Evolutionary conservation across 768 basidiomycete species (phyloP), one percentile per base, ranked within the genome.

Genomic region (Candolleomyces aberdarensis): DNA sequence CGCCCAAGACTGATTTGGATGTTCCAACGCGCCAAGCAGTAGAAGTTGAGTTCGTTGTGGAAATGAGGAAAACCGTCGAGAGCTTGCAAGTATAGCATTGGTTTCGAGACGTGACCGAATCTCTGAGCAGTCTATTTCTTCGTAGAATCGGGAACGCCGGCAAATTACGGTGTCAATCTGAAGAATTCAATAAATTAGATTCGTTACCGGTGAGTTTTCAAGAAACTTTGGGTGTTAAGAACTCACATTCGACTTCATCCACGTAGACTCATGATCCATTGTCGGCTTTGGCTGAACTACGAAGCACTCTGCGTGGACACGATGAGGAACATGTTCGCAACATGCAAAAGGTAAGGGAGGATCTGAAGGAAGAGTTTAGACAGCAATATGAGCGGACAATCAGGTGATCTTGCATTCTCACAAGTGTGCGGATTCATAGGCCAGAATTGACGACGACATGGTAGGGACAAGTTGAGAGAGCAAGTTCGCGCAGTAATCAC

Each of bases 401-500:
- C 60, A 67, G 70, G 57, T 56, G 55, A 17, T n/a, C 31, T 11
- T 19, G 13, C 26, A 13, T 48, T 29, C 39, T 22, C 32, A 13
- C 8, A 19, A 49, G 10, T 22, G 47, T 10, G 31, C 26, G 55
- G 59, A 40, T 48, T 47, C 39, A 8, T 56, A 43, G 7, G 11
- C 56, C 10, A 11, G 51, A 5, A 43, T 31, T 29, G 36, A 36
- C 36, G 11, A 22, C 49, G 39, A 17, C 55, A 78, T 78, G n/a
- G 66, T 66, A 48, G 66, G 72, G 36, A 75, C 39, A 40, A 50
- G 55, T 32, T 83, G 50, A 70, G 72, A 41, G 71, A 74, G 29
- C 69, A 77, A 56, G 77, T 85, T 29, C 66, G 66, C 56, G 67
- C 63, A 8, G 81, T 82, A 59, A 70, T 85, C 15, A 66, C 62